phyloP scores from a whole-genome alignment of 2,329 filamentous ascomycete species.

The Fusarium secorum region DNA sequence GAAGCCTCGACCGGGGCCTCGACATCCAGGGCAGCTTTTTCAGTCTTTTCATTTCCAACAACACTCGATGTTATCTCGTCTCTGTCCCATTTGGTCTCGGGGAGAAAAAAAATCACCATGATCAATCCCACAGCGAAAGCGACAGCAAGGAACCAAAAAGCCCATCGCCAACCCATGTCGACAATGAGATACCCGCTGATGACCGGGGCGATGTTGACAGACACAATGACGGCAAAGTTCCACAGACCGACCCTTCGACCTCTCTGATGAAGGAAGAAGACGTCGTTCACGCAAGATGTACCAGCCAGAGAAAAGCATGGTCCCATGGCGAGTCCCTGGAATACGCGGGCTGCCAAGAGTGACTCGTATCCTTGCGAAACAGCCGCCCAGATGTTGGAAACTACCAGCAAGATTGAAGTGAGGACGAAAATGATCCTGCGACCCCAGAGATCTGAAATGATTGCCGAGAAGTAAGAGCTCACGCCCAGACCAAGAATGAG shows the following conservation, averaged over 20 bases:
- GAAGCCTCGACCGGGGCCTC: neutral
- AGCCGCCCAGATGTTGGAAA: neutral
- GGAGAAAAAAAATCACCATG: neutral
- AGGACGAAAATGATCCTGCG: neutral
- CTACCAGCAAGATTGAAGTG: neutral
- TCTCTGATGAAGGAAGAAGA: neutral
- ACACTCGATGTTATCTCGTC: neutral
- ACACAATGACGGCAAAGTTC: neutral
- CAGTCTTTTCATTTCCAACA: neutral
- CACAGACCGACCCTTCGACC: neutral
- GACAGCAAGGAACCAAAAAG: neutral
- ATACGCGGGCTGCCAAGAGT: neutral
- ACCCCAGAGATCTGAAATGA: neutral
- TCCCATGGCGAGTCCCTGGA: neutral
- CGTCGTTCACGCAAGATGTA: neutral
- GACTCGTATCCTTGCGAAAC: neutral
- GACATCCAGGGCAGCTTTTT: neutral
- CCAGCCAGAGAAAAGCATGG: neutral
- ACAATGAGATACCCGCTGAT: conserved; percentile 5
- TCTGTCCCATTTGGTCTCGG: neutral
- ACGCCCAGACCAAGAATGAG: neutral
- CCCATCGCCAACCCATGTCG: conserved; percentile 4
- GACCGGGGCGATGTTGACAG: neutral
- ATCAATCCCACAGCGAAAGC: neutral
- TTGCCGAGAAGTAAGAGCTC: neutral